A percentile compares a stretch with the other conserved stretches of the same genome.
Evolutionary conservation across 1,284 basidiomycete species (phyloP).

Genomic region (Sporisorium exsertum): DNA sequence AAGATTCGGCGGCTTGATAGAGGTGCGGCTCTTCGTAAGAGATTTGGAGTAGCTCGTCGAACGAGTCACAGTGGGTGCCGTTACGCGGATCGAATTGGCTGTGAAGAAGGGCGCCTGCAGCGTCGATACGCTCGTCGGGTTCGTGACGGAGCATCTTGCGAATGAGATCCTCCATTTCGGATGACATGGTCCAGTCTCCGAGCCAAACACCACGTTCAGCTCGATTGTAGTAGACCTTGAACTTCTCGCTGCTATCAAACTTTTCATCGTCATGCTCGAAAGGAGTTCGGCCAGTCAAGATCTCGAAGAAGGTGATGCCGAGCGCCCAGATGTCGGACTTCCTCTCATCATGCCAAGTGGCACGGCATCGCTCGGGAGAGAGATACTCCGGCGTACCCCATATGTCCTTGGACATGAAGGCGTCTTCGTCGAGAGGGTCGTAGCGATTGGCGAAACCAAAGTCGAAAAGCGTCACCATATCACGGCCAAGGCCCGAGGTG

Average conservation of each 20-base stretch:
- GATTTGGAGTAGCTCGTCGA: constrained; percentile 40
- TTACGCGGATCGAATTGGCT: constrained; percentile 36
- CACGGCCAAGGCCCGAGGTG: constrained; percentile 34
- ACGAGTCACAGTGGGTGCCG: constrained; percentile 24
- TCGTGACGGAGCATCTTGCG: constrained; percentile 45
- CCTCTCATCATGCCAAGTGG: constrained; percentile 55
- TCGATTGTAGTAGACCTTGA: constrained; percentile 55
- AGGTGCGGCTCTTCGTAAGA: constrained; percentile 23
- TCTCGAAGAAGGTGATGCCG: constrained; percentile 64
- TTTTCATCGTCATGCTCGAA: constrained; percentile 59
- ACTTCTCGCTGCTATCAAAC: constrained; percentile 50
- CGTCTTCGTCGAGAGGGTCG: constrained; percentile 30
- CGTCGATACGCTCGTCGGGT: constrained; percentile 39
- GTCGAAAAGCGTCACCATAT: constrained; percentile 43
- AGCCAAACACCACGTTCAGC: constrained; percentile 49
- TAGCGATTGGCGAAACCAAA: constrained; percentile 64
- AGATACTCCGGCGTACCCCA: constrained; percentile 64
- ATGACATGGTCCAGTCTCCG: constrained; percentile 43
- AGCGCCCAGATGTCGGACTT: constrained; percentile 60
- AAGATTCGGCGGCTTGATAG: background rate
- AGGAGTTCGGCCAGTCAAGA: constrained; percentile 57
- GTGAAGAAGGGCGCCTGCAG: constrained; percentile 45
- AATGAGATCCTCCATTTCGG: constrained; percentile 52
- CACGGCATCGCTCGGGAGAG: constrained; percentile 52
- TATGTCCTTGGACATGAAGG: constrained; percentile 45